These are phyloP conservation scores for Fusarium armeniacum DNA, from an alignment of 2,329 filamentous ascomycete species.

Conservation along the genomic window DNA sequence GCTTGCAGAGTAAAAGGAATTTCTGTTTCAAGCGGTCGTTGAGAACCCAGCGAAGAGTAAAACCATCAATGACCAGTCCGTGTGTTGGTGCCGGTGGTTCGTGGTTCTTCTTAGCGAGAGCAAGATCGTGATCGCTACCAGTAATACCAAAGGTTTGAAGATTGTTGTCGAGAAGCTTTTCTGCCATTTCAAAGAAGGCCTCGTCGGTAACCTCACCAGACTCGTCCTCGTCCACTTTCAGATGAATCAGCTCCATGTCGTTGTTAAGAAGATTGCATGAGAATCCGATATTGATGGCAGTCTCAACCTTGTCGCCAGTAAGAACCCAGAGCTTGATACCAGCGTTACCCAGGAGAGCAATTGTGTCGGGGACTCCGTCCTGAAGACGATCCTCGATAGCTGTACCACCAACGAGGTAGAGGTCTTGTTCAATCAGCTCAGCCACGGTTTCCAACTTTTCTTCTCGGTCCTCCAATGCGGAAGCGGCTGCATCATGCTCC, in stretches of 20 bases:
- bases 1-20: constrained; percentile 95
- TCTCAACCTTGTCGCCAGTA: constrained; percentile 98
- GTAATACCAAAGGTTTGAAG: constrained; percentile 81
- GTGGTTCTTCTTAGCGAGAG: constrained; percentile 83
- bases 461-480: constrained; percentile 87
- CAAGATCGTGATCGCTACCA: constrained; percentile 88
- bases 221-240: constrained; percentile 86
- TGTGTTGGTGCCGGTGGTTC: constrained; percentile 89
- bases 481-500: constrained; percentile 88
- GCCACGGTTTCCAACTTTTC: constrained; percentile 92
- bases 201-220: constrained; percentile 63
- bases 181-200: constrained; percentile 69
- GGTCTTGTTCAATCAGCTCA: constrained; percentile 89
- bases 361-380: constrained; percentile 96
- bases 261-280: constrained; percentile 98
- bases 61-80: constrained; percentile 94
- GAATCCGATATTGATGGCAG: constrained; percentile 99
- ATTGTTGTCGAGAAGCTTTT: constrained; percentile 80
- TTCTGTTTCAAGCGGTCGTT: constrained; percentile 87
- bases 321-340: constrained; percentile 99
- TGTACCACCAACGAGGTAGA: constrained; percentile 90
- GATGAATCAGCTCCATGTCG: constrained; percentile 94
- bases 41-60: constrained; percentile 89
- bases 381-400: constrained; percentile 98
- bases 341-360: constrained; percentile 88